phyloP scores from a whole-genome alignment of 371 early-diverging fungal genomes.

The Actinomucor elegans region DNA sequence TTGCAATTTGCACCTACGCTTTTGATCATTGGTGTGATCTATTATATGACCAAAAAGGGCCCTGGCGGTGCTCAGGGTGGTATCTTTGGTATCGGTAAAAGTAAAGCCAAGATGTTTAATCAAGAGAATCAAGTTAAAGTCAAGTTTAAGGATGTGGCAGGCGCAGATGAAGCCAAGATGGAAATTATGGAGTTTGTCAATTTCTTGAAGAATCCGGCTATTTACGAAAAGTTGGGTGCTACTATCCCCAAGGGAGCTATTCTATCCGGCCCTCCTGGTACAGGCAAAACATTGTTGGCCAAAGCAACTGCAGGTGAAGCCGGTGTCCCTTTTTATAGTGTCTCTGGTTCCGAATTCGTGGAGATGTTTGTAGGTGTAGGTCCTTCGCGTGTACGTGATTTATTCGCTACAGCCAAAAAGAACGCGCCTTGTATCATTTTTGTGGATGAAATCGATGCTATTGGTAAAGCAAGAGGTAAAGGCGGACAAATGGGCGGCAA shows the following conservation, averaged over 20 bases:
- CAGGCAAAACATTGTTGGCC: conserved; percentile 98
- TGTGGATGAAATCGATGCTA: conserved; percentile 99
- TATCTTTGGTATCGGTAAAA: conserved; percentile 96
- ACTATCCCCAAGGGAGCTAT: conserved; percentile 99
- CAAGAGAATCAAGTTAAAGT: conserved; percentile 94
- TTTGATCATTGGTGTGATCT: conserved; percentile 83
- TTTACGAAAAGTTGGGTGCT: conserved; percentile 98
- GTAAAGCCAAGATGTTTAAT: conserved; percentile 94
- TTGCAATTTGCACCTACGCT: conserved; percentile 93
- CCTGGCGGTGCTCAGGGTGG: conserved; percentile 73
- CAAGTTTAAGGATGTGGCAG: conserved; percentile 99
- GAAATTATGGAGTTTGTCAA: conserved; percentile 99
- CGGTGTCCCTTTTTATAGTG: conserved; percentile 95
- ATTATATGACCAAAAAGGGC: conserved; percentile 82
- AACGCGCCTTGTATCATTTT: conserved; percentile 98
- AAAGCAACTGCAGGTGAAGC: conserved; percentile 99
- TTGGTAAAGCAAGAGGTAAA: conserved; percentile 97
- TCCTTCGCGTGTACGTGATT: conserved; percentile 95
- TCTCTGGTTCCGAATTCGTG: conserved; percentile 99
- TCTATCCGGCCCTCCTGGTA: conserved; percentile 96
- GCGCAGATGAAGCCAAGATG: conserved; percentile 99
- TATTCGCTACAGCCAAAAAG: conserved; percentile 97
- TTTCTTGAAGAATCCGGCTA: conserved; percentile 96
- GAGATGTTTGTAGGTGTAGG: conserved; percentile 99
- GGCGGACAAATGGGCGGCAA: conserved; percentile 85